Evolutionary conservation across 192 early-diverging fungal genomes (phyloP), one percentile per base, ranked within the genome.

Genomic region (Coemansia umbellata): DNA sequence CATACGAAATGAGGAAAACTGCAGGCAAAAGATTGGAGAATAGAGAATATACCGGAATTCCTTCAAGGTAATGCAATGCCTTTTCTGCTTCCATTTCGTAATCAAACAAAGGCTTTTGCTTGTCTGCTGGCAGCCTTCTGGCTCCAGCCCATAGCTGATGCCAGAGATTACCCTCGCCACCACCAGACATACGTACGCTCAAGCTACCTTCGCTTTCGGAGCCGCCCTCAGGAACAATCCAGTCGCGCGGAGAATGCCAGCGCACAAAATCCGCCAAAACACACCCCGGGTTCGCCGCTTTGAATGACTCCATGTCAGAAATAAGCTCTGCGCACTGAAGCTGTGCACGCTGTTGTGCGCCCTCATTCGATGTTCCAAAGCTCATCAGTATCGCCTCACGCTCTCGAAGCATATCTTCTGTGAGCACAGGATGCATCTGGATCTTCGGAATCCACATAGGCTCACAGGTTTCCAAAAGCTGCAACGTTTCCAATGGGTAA

Each of bases 231-330:
- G 84, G 85, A 15, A 81, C 80, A 14, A 87, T 78, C 91, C 91
- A 96, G 65, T 96, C 93, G 43, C 89, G 83, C n/a, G 93, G 93
- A 6, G 92, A 94, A 63, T 92, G 88, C 93, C 93, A 96, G 37
- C 93, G 82, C 15, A 96, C 87, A 80, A 96, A 96, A 42, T 96
- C 93, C 7, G 86, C 90, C 27, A 96, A 50, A 2, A 57, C 58
- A 42, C 82, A 81, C 10, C 80, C 73, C 0, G 93, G 90, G 58
- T 96, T 96, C 8, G 93, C 93, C 3, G 93, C 93, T 58, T 96
- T 96, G 69, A 96, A 96, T 13, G 91, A 86, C 57, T 88, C 78
- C 91, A 96, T 93, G 58, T 95, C 91, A 53, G 69, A 72, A 26
- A 79, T 53, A 1, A 71, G 63, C 40, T 89, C 86, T 0, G 77